These are phyloP conservation scores for Agastache rugosa DNA, from an alignment of 257 asterid genomes.

Conservation along the genomic window DNA sequence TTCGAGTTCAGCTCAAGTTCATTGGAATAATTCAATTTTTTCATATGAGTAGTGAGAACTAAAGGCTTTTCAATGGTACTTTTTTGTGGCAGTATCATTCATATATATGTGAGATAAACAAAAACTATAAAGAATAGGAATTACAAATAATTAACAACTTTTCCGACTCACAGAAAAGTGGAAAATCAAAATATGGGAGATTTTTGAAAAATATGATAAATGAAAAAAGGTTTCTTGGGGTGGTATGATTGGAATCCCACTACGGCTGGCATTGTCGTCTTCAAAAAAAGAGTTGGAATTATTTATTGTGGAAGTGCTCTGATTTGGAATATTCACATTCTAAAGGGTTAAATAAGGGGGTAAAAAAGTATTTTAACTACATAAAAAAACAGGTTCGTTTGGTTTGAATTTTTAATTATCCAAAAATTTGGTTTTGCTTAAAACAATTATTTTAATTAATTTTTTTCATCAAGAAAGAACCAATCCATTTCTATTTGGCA, in stretches of 20 bases:
- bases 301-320: slow-evolving; percentile 20
- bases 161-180: not conserved
- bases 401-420: too few relatives aligned
- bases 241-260: slow-evolving; percentile 37
- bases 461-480: not conserved
- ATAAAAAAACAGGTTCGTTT: too few relatives aligned
- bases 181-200: too few relatives aligned
- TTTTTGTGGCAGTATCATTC: too few relatives aligned
- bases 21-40: too few relatives aligned
- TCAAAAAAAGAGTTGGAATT: slow-evolving; percentile 14
- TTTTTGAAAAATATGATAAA: too few relatives aligned
- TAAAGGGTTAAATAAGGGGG: slow-evolving; percentile 23
- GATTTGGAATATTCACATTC: slow-evolving; percentile 39
- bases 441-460: not conserved
- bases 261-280: slow-evolving; percentile 17
- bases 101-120: not conserved
- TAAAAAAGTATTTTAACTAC: slow-evolving; percentile 11
- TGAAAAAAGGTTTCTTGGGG: slow-evolving; percentile 15
- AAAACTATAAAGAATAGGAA: not conserved
- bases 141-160: not conserved
- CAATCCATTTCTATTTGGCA: too few relatives aligned
- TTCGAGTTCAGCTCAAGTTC: too few relatives aligned
- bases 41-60: too few relatives aligned
- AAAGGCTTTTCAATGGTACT: too few relatives aligned
- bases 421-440: not conserved